Percentiles rank a stretch among this genome's conserved stretches.
Conservation (phyloP, 2,329 filamentous ascomycete genomes). For the Nigrospora osmanthi region DNA sequence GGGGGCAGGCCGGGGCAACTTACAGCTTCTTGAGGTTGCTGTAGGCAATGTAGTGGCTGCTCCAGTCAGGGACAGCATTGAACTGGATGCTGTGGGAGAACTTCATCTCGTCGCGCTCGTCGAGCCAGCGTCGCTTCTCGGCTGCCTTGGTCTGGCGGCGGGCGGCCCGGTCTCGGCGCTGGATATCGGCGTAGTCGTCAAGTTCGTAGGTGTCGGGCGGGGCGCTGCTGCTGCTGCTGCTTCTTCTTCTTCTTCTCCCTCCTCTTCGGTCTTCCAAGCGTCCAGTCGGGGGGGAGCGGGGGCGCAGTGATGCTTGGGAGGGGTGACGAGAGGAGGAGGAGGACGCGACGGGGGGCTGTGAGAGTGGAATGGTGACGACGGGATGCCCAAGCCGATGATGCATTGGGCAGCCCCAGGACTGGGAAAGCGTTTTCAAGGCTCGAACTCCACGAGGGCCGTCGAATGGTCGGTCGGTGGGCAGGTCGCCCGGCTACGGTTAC, state of each 20-base stretch:
- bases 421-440: too few relatives aligned
- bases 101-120: slow-evolving; percentile 86
- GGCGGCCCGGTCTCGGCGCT: slow-evolving; percentile 22
- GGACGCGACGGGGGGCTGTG: slow-evolving; percentile 12
- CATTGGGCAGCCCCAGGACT: too few relatives aligned
- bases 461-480: too few relatives aligned
- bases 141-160: slow-evolving; percentile 37
- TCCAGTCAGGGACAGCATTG: slow-evolving; percentile 99
- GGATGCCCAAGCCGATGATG: too few relatives aligned
- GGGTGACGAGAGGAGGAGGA: slow-evolving; percentile 21
- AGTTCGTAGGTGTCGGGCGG: slow-evolving; percentile 19
- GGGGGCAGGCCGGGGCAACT: slow-evolving; percentile 23
- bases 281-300: background rate
- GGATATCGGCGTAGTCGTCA: slow-evolving; percentile 26
- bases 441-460: too few relatives aligned
- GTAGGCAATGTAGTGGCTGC: slow-evolving; percentile 94
- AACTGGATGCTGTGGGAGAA: slow-evolving; percentile 99
- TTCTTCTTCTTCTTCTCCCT: too few relatives aligned
- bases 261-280: slow-evolving; percentile 4
- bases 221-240: too few relatives aligned
- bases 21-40: slow-evolving; percentile 98
- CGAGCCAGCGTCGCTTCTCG: slow-evolving; percentile 62
- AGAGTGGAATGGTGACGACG: slow-evolving; percentile 15
- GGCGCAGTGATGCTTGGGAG: slow-evolving; percentile 9
- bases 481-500: too few relatives aligned